Percentiles rank a stretch among this genome's conserved stretches.
Evolutionary conservation across 2,329 filamentous ascomycete genomes (phyloP).

Genomic region (Verticillium zaregamsianum): DNA sequence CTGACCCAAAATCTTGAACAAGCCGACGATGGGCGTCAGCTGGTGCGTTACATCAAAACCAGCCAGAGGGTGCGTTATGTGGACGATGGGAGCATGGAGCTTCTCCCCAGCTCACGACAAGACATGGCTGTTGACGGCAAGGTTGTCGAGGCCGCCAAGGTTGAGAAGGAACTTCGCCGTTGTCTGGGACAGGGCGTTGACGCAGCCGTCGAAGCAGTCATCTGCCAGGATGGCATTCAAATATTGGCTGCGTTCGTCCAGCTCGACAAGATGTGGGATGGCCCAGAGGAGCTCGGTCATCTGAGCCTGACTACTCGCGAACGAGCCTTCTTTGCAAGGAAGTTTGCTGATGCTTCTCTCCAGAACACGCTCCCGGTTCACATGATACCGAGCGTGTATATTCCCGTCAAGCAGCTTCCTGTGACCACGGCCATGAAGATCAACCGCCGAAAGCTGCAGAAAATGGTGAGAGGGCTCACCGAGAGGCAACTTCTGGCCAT

Average conservation of each 20-base stretch:
- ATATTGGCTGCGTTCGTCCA: conserved; percentile 46
- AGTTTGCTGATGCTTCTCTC: conserved; percentile 37
- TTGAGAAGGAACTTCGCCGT: conserved; percentile 43
- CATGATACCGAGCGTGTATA: conserved; percentile 43
- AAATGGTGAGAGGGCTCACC: conserved; percentile 36
- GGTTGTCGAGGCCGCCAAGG: conserved; percentile 34
- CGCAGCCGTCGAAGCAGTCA: conserved; percentile 43
- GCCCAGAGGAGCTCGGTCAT: conserved; percentile 30
- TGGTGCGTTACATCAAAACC: conserved; percentile 41
- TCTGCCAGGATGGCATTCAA: conserved; percentile 36
- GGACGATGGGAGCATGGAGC: conserved; percentile 43
- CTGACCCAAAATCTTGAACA: conserved; percentile 16
- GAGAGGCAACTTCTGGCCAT: conserved; percentile 39
- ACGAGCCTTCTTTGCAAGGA: conserved; percentile 37
- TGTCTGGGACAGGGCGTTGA: conserved; percentile 43
- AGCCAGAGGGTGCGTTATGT: conserved; percentile 46
- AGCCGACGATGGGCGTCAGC: conserved; percentile 18
- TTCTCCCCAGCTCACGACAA: conserved; percentile 39
- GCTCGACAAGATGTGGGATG: conserved; percentile 33
- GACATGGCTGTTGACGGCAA: conserved; percentile 35
- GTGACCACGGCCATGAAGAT: conserved; percentile 47
- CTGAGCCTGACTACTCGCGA: conserved; percentile 37
- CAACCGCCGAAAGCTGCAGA: conserved; percentile 42
- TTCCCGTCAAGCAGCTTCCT: conserved; percentile 44
- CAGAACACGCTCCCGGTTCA: conserved; percentile 31